Evolutionary conservation across 2,329 filamentous ascomycete genomes (phyloP), one percentile per base, ranked within the genome.

Genomic region (Monosporascus sp.): DNA sequence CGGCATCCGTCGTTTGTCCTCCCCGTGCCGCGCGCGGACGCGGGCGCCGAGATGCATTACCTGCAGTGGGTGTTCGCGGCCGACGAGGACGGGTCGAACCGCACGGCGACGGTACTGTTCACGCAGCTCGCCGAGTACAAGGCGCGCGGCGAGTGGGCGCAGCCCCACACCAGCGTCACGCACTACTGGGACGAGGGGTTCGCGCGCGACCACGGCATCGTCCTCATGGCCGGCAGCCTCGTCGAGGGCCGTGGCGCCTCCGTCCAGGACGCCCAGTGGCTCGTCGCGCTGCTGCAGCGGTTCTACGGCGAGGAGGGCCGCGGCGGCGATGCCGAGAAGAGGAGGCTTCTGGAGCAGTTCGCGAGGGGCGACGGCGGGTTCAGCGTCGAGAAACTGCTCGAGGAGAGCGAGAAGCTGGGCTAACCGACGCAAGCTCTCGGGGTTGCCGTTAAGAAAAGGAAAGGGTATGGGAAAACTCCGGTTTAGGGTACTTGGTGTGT

Each of bases 121-220:
- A 99, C 94, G 1, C 89, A 94, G 66, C 79, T 99, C 35, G 93
- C 90, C 17, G 91, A 97, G 69, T 99, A 88, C 76, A 97, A 97
- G 78, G 74, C 90, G 54, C 81, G 93, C 50, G 92, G 92, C 50
- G 89, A 96, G 70, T 99, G 85, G 67, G 91, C 91, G 45, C 84
- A 88, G 70, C 92, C 94, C 47, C 94, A 99, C 68, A 99, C 94
- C 0, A 97, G 91, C 3, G 78, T 97, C 52, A 97, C 93, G 41
- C 91, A 97, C 71, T 90, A 99, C 72, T 74, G 87, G 17, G 94
- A 99, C 70, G 35, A 40, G 4, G 57, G 51, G 50, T 74, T 97
- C 2, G 82, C 82, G 0, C 77, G 80, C 54, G 81, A 84, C 9
- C 89, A 91, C 63, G 89, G 86, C 5, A 66, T 97, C 26, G 91